These are phyloP conservation scores for Lactarius hatsudake DNA, from an alignment of 768 basidiomycete genomes.

Conservation along the genomic window DNA sequence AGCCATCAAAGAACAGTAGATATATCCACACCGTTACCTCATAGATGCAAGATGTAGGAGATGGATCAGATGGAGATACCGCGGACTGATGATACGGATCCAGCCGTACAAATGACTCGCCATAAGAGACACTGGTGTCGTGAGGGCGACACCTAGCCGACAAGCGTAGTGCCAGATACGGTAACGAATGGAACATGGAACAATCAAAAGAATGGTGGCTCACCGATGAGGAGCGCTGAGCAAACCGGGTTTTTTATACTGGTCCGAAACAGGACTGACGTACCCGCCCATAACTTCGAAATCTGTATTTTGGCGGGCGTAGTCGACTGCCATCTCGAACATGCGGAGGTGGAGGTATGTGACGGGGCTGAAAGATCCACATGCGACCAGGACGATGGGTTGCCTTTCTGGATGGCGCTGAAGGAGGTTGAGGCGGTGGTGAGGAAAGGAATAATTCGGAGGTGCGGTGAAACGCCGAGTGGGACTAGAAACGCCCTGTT, in stretches of 20 bases:
- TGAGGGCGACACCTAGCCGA: not conserved
- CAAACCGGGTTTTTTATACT: slow-evolving; percentile 95
- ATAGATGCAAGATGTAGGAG: not conserved
- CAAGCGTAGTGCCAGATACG: not conserved
- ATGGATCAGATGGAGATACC: not conserved
- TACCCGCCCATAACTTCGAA: slow-evolving; percentile 96
- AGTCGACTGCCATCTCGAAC: slow-evolving; percentile 99
- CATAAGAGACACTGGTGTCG: not conserved
- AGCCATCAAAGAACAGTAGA: not conserved
- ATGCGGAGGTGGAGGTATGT: slow-evolving; percentile 98
- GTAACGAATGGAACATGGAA: slow-evolving; percentile 1
- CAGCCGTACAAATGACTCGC: not conserved
- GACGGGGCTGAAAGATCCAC: slow-evolving; percentile 96
- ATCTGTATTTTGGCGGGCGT: slow-evolving; percentile 84
- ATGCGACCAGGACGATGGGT: slow-evolving; percentile 93
- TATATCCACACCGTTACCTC: slow-evolving; percentile 5
- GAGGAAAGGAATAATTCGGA: slow-evolving; percentile 63
- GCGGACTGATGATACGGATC: slow-evolving; percentile 6
- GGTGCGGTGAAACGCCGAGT: slow-evolving; percentile 54
- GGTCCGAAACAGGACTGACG: slow-evolving; percentile 92
- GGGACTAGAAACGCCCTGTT: not conserved
- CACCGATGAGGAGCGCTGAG: slow-evolving; percentile 87
- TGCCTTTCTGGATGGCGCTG: slow-evolving; percentile 65
- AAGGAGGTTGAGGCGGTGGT: slow-evolving; percentile 55
- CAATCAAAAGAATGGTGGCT: slow-evolving; percentile 34